Evolutionary conservation across 2,329 filamentous ascomycete species (phyloP).

Genomic region (Aquanectria penicillioides): DNA sequence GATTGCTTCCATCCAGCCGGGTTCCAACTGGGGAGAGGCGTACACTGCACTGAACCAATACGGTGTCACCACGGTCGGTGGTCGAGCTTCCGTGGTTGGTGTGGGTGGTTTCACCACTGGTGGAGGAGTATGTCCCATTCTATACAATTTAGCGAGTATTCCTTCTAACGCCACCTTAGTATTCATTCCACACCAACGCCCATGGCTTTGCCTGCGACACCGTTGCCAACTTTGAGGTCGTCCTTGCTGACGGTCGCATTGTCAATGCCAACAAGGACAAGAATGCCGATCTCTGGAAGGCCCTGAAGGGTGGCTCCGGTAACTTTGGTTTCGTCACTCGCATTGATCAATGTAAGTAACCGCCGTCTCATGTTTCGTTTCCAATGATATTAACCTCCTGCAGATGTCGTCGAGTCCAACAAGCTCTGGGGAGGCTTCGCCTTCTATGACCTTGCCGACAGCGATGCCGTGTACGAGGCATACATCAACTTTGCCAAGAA

Average conservation of each 20-base stretch:
- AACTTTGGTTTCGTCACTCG: conserved; percentile 56
- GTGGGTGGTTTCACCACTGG: conserved; percentile 44
- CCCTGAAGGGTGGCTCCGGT: conserved; percentile 57
- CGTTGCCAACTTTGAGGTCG: conserved; percentile 54
- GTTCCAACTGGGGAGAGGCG: conserved; percentile 53
- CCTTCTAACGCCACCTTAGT: conserved; percentile 25
- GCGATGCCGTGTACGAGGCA: conserved; percentile 39
- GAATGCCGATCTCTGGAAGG: conserved; percentile 55
- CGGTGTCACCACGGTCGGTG: conserved; percentile 54
- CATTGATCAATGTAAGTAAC: conserved; percentile 32
- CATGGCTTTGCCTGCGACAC: conserved; percentile 55
- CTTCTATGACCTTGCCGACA: conserved; percentile 34
- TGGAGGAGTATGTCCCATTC: conserved; percentile 30
- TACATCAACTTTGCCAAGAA: conserved; percentile 43
- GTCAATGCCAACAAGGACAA: conserved; percentile 50
- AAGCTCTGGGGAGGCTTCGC: conserved; percentile 44
- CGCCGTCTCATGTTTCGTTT: neutral
- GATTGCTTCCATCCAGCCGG: conserved; percentile 48
- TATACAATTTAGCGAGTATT: neutral
- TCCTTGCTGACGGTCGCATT: conserved; percentile 53
- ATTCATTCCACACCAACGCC: conserved; percentile 43
- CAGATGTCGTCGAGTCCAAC: conserved; percentile 32
- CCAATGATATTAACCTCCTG: neutral
- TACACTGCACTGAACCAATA: conserved; percentile 42
- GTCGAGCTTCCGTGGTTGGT: conserved; percentile 50